Evolutionary conservation across 73 alveolate species (phyloP).

Genomic region (Durusdinium trenchii): DNA sequence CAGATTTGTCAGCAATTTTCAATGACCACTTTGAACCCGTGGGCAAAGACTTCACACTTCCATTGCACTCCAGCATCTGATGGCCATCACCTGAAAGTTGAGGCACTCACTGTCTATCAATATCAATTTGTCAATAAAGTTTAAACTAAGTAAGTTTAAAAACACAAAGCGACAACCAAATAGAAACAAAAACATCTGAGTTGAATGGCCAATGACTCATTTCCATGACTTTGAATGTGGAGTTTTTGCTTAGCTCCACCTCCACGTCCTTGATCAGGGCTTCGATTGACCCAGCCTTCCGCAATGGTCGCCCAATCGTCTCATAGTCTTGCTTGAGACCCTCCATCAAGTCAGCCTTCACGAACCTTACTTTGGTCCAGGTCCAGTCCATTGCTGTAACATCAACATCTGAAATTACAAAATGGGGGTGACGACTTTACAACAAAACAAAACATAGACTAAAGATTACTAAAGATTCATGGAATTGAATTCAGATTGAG

Average conservation of each 20-base stretch:
- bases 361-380: slow-evolving; percentile 14
- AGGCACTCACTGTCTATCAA: background rate
- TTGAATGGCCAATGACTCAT: background rate
- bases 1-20: background rate
- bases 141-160: too few relatives aligned
- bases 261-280: slow-evolving; percentile 11
- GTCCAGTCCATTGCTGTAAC: too few relatives aligned
- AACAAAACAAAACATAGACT: too few relatives aligned
- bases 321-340: background rate
- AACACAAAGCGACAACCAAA: too few relatives aligned
- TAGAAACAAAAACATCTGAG: too few relatives aligned
- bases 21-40: background rate
- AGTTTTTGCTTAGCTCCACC: slow-evolving; percentile 3
- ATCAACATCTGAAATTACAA: too few relatives aligned
- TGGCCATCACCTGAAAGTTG: background rate
- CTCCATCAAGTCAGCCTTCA: background rate
- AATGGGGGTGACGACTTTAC: too few relatives aligned
- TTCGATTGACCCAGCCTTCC: background rate
- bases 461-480: too few relatives aligned
- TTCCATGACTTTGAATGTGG: background rate
- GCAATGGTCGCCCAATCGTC: background rate
- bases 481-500: background rate
- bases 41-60: background rate
- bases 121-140: too few relatives aligned
- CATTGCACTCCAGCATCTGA: background rate